Conservation (phyloP, 148 eudicot species). For the Arctostaphylos glauca region DNA sequence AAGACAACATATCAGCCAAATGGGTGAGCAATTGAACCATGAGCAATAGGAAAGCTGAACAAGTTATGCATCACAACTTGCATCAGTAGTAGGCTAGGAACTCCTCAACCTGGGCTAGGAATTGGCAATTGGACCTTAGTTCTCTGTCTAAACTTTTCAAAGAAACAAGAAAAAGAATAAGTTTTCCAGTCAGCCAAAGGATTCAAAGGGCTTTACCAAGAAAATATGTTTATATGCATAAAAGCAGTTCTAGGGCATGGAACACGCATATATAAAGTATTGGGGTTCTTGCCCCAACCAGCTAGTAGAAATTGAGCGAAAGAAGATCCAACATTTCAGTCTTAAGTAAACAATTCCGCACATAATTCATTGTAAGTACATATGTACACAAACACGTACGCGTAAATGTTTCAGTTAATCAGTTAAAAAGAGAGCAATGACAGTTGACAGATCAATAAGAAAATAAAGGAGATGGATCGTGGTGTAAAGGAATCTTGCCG, state of each 20-base stretch:
- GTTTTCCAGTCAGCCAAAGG: neutral
- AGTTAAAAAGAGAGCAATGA: neutral
- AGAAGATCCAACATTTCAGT: neutral
- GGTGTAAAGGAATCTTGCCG: conserved; percentile 31
- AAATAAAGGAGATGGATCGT: neutral
- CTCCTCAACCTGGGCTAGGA: neutral
- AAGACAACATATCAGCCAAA: neutral
- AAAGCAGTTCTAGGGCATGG: neutral
- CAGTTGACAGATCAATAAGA: neutral
- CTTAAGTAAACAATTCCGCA: neutral
- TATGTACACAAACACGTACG: neutral
- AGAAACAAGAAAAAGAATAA: neutral
- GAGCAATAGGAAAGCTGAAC: neutral
- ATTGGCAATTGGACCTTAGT: neutral
- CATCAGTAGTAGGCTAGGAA: neutral
- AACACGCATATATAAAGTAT: neutral
- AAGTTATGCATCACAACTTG: neutral
- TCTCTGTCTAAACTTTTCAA: neutral
- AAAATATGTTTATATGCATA: neutral
- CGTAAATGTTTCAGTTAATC: neutral
- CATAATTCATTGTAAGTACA: neutral
- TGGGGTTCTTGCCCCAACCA: neutral
- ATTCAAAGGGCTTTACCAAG: neutral
- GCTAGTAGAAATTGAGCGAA: neutral
- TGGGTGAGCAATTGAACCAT: neutral